Base-by-base conservation (phyloP, 2,329 filamentous ascomycete species). In the Aulographum hederae region DNA sequence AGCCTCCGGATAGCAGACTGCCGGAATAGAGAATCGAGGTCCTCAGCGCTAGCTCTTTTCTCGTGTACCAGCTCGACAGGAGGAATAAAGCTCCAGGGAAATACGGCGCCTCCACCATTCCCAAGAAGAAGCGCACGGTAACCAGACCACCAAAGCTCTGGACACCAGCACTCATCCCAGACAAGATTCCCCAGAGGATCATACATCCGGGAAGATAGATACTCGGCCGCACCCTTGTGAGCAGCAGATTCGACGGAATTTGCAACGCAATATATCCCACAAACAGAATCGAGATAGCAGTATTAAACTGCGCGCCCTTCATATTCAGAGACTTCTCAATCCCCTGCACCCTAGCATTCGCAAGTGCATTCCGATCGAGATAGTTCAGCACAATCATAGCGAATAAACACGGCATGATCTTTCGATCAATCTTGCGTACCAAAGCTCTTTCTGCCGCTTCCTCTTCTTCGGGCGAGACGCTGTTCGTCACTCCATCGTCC, bases 361-460 rank as follows among this genome's bases (percentile, higher is more conserved):
- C 69, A 34, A 77, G 73, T 46, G 74, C 72, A 47, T 73, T 73
- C 11, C 69, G 58, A 41, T 74, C 69, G 27, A 70, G 57, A 30
- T 42, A 46, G 28, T 53, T 53, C 12, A 53, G 37, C 14, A 38
- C 40, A 1, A 46, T 42, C 46, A 56, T 48, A 35, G 18, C 18
- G 18, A 19, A 28, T 6, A 34, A n/a, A 16, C 18, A 16, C n/a
- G 33, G 33, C 34, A 36, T 36, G 15, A 36, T 33, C 23, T 20
- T 17, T 2, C 34, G 18, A 18, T 36, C 34, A 6, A 36, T 12
- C 18, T 36, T 36, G 6, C 26, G 23, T 25, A 33, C 31, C 8
- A 36, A 26, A 13, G 30, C 31, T 10, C 19, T 32, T 14, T 35
- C 33, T 15, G 20, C 17, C 2, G 27, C 20, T 6, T 6, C 6